Conservation (phyloP, 495 filamentous ascomycete species). For the Aspergillus egyptiacus region DNA sequence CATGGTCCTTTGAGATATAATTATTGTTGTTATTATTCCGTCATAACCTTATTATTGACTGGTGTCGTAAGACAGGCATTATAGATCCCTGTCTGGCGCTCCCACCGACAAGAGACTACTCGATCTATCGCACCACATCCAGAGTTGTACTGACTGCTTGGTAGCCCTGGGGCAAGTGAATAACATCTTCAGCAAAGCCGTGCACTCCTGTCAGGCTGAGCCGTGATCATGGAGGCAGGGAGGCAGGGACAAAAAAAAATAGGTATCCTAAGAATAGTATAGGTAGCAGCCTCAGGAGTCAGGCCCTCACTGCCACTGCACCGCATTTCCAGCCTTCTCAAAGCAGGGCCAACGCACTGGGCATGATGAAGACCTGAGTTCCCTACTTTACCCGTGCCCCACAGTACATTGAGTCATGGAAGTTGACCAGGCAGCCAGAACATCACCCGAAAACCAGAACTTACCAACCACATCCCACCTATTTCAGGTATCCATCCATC, state of each 20-base stretch:
- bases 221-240: neutral
- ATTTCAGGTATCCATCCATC: neutral
- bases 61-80: too few relatives aligned
- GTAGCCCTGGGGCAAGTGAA: too few relatives aligned
- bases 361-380: neutral
- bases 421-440: too few relatives aligned
- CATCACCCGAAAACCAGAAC: neutral
- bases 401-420: constrained; percentile 18
- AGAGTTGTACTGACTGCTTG: too few relatives aligned
- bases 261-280: constrained; percentile 10
- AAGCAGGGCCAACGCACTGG: too few relatives aligned
- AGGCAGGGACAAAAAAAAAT: neutral
- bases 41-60: too few relatives aligned
- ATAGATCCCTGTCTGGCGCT: too few relatives aligned
- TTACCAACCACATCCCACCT: neutral
- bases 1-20: too few relatives aligned
- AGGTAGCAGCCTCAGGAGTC: too few relatives aligned
- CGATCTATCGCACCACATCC: too few relatives aligned
- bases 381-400: constrained; percentile 12
- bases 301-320: constrained; percentile 1
- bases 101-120: too few relatives aligned
- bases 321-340: neutral
- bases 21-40: too few relatives aligned
- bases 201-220: neutral
- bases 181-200: constrained; percentile 1